Percentiles rank a stretch among this genome's conserved stretches.
These are phyloP conservation scores for Penicillium lividum DNA, from an alignment of 495 filamentous ascomycete genomes.

Conservation along the genomic window DNA sequence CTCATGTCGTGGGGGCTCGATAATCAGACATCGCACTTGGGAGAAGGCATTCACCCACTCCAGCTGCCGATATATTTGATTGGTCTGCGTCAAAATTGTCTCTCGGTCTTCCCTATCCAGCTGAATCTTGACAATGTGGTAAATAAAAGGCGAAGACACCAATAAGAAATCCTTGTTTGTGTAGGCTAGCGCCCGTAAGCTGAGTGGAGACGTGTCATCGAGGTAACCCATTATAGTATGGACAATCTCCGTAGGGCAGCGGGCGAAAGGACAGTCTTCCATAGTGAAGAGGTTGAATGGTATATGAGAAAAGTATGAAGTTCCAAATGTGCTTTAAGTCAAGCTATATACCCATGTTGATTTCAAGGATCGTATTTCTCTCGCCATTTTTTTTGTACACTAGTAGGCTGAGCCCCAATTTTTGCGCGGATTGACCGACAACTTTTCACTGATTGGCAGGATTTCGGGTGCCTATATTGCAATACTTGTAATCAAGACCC, in stretches of 20 bases:
- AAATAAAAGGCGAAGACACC: slow-evolving; percentile 1
- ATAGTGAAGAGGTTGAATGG: not conserved
- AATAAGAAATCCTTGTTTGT: not conserved
- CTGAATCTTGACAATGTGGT: not conserved
- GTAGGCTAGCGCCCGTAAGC: not conserved
- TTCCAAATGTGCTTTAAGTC: not conserved
- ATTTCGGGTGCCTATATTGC: not conserved
- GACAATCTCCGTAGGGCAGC: not conserved
- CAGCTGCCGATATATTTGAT: not conserved
- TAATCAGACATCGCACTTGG: not conserved
- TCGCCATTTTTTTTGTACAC: not conserved
- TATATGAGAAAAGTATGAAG: not conserved
- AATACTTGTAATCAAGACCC: not conserved
- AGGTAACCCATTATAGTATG: not conserved
- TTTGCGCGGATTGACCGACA: not conserved
- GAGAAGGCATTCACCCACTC: not conserved
- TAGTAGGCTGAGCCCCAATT: not conserved
- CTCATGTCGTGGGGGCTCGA: not conserved
- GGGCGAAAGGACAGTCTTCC: not conserved
- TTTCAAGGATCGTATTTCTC: not conserved
- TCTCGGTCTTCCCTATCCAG: not conserved
- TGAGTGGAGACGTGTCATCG: not conserved
- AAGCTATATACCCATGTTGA: not conserved
- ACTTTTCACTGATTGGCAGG: not conserved
- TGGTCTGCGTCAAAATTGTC: not conserved